These are phyloP conservation scores for Brettanomyces nanus DNA, from an alignment of 805 yeast genomes.

Conservation along the genomic window DNA sequence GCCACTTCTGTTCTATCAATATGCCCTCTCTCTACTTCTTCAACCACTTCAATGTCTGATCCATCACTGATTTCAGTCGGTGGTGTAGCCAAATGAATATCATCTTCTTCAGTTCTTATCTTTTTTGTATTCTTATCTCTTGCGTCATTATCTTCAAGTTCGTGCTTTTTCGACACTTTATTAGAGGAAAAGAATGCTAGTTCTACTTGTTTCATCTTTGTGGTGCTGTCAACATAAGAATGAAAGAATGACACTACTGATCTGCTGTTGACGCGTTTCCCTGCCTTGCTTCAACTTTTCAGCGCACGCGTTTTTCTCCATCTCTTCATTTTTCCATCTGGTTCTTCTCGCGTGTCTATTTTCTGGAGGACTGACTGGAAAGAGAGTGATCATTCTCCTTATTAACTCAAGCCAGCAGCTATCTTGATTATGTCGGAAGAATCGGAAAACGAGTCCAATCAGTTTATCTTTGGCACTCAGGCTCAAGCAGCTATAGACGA, in stretches of 20 bases:
- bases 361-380: too few species aligned
- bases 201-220: background rate
- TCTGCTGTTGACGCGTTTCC: too few species aligned
- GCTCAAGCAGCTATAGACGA: slow-evolving; percentile 11
- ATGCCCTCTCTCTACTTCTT: background rate
- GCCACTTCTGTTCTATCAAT: background rate
- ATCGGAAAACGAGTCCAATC: too few species aligned
- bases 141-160: background rate
- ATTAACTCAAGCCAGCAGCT: too few species aligned
- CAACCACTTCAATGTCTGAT: background rate
- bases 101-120: background rate
- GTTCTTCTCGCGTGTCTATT: too few species aligned
- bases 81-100: background rate
- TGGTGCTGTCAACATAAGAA: too few species aligned
- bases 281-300: too few species aligned
- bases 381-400: too few species aligned
- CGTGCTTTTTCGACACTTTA: background rate
- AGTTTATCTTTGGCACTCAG: slow-evolving; percentile 13
- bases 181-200: background rate
- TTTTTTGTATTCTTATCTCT: background rate
- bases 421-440: too few species aligned
- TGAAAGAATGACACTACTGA: too few species aligned
- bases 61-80: background rate
- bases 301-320: too few species aligned
- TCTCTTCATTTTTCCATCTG: too few species aligned